Evolutionary conservation across 1,284 basidiomycete species (phyloP).

Genomic region (Sporisorium reilianum): DNA sequence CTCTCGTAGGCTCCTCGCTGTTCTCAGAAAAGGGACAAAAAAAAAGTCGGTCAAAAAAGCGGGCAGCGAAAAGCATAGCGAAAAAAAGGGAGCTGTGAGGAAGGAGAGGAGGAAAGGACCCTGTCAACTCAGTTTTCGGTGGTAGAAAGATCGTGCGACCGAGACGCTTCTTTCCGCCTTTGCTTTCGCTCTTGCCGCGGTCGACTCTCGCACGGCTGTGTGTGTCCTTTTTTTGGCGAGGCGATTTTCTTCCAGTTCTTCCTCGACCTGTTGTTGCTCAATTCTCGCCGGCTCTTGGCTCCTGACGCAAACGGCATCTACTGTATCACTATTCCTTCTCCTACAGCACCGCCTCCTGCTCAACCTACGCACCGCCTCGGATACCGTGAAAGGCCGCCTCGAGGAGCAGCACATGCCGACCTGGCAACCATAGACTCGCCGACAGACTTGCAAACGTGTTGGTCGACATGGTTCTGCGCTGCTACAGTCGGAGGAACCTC

Average conservation of each 20-base stretch:
- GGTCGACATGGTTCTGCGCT: conserved; percentile 39
- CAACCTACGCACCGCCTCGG: not conserved
- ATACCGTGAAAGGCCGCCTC: not conserved
- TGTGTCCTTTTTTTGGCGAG: no score
- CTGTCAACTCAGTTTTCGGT: not conserved
- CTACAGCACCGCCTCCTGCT: not conserved
- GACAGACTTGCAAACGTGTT: not conserved
- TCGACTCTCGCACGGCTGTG: conserved; percentile 17
- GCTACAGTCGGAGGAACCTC: conserved; percentile 42
- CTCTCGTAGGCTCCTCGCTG: no score
- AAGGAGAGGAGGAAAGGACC: not conserved
- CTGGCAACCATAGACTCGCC: not conserved
- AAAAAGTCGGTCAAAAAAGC: conserved; percentile 3
- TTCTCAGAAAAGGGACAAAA: not conserved
- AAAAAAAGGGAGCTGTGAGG: not conserved
- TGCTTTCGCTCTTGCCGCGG: no score
- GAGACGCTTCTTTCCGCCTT: no score
- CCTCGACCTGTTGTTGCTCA: not conserved
- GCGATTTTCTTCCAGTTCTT: conserved; percentile 17
- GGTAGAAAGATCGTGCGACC: conserved; percentile 1
- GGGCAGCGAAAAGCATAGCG: not conserved
- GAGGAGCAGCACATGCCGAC: not conserved
- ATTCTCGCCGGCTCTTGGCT: not conserved
- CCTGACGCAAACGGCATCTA: not conserved
- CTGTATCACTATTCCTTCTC: no score